Evolutionary conservation across 192 early-diverging fungal species (phyloP).

Genomic region (Umbelopsis vinacea): DNA sequence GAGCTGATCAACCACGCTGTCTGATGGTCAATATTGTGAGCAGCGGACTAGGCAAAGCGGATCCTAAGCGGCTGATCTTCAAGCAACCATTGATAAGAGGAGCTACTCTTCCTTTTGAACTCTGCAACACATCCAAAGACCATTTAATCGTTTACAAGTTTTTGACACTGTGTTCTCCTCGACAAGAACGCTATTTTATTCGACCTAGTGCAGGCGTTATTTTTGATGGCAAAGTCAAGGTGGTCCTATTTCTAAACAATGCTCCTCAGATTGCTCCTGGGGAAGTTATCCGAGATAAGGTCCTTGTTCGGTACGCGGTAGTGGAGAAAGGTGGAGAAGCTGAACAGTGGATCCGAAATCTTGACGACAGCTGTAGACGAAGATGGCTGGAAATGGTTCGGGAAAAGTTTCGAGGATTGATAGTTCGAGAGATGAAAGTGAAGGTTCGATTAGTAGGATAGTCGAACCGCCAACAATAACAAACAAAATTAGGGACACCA

Average conservation of each 20-base stretch:
- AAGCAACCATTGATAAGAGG: background rate
- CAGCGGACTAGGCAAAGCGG: background rate
- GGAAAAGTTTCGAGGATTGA: conserved; percentile 35
- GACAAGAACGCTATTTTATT: conserved; percentile 37
- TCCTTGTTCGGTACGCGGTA: conserved; percentile 37
- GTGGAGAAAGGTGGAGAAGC: conserved; percentile 32
- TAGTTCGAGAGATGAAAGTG: conserved; percentile 32
- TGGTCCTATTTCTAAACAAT: conserved; percentile 36
- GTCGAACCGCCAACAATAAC: background rate
- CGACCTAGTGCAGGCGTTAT: conserved; percentile 39
- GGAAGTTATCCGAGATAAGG: conserved; percentile 34
- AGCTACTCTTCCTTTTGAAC: conserved; percentile 21
- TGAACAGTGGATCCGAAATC: conserved; percentile 27
- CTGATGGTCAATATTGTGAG: background rate
- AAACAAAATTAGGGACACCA: too few species aligned
- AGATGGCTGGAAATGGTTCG: conserved; percentile 40
- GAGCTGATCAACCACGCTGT: conserved; percentile 13
- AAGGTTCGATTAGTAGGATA: conserved; percentile 30
- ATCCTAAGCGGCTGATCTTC: background rate
- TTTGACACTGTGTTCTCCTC: conserved; percentile 24
- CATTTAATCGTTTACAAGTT: conserved; percentile 40
- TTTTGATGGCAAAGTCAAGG: conserved; percentile 21
- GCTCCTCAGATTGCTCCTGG: conserved; percentile 23
- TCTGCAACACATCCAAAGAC: conserved; percentile 24
- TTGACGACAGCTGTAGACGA: conserved; percentile 26